A percentile compares a stretch with the other conserved stretches of the same genome.
Conservation (phyloP, 2,329 filamentous ascomycete genomes). For the Penicillium rolfsii region DNA sequence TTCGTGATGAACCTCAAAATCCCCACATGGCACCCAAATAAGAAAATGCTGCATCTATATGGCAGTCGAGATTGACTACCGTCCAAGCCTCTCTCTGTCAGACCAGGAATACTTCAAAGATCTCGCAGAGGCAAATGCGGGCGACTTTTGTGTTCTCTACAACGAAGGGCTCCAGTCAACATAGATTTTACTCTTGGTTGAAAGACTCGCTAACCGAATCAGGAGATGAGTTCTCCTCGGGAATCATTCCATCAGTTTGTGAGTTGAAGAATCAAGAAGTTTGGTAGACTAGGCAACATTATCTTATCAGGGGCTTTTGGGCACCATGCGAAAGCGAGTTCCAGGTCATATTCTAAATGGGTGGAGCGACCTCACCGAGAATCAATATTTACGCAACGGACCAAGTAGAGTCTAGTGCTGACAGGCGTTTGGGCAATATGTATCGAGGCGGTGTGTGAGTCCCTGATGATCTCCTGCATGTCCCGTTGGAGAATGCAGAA, state of each 20-base stretch:
- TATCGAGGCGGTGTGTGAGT: background rate
- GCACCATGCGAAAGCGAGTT: no score
- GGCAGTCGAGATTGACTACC: slow-evolving; percentile 54
- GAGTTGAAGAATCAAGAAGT: background rate
- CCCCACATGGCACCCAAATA: slow-evolving; percentile 13
- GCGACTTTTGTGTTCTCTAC: slow-evolving; percentile 60
- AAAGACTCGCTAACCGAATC: slow-evolving; percentile 3
- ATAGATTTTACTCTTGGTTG: slow-evolving; percentile 50
- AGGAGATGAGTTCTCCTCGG: background rate
- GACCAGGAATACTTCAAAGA: slow-evolving; percentile 63
- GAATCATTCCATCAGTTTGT: no score
- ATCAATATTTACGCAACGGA: no score
- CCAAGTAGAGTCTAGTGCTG: no score
- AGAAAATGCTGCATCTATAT: slow-evolving; percentile 49
- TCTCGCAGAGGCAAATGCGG: slow-evolving; percentile 62
- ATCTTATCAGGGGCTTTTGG: no score
- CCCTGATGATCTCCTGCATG: background rate
- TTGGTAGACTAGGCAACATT: no score
- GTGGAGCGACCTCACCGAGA: no score
- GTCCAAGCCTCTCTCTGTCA: slow-evolving; percentile 53
- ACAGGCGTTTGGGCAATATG: no score
- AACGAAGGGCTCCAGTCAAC: slow-evolving; percentile 61
- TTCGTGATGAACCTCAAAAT: background rate
- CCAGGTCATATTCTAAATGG: no score
- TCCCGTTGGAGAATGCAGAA: no score